Conservation (phyloP, 2,329 filamentous ascomycete species). For the Penicillium sp. region DNA sequence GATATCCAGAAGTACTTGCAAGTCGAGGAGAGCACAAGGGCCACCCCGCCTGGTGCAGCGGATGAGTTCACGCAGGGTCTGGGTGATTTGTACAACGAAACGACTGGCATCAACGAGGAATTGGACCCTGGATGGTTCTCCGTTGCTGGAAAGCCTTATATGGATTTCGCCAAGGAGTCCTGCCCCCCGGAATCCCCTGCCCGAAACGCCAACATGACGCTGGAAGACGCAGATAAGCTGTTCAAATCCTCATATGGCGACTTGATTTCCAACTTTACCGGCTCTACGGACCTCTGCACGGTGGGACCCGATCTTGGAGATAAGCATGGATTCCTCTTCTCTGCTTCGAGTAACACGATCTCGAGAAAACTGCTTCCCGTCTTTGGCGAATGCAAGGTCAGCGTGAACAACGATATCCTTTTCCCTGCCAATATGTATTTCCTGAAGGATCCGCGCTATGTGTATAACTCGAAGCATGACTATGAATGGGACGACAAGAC, state of each 20-base stretch:
- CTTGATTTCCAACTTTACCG: constrained; percentile 67
- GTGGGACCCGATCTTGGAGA: constrained; percentile 68
- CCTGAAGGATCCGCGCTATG: constrained; percentile 63
- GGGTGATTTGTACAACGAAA: constrained; percentile 31
- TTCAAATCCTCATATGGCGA: constrained; percentile 60
- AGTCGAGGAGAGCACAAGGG: constrained; percentile 55
- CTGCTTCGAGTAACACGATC: constrained; percentile 56
- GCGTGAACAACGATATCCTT: constrained; percentile 73
- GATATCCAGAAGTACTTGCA: constrained; percentile 59
- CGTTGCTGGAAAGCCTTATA: constrained; percentile 59
- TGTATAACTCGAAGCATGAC: constrained; percentile 62
- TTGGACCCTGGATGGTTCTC: constrained; percentile 57
- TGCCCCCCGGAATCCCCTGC: constrained; percentile 66
- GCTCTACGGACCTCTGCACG: constrained; percentile 68
- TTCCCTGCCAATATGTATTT: constrained; percentile 73
- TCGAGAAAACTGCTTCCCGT: constrained; percentile 62
- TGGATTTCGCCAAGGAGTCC: constrained; percentile 63
- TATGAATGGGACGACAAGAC: constrained; percentile 64
- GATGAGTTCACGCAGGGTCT: constrained; percentile 54
- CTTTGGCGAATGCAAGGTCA: constrained; percentile 72
- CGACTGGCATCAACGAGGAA: constrained; percentile 21
- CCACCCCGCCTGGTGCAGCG: constrained; percentile 51
- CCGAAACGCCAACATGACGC: constrained; percentile 55
- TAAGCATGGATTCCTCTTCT: constrained; percentile 67
- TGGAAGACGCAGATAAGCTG: constrained; percentile 56